Evolutionary conservation across 2,329 filamentous ascomycete species (phyloP), one percentile per base, ranked within the genome.

Genomic region (Diaporthe citrichinensis): DNA sequence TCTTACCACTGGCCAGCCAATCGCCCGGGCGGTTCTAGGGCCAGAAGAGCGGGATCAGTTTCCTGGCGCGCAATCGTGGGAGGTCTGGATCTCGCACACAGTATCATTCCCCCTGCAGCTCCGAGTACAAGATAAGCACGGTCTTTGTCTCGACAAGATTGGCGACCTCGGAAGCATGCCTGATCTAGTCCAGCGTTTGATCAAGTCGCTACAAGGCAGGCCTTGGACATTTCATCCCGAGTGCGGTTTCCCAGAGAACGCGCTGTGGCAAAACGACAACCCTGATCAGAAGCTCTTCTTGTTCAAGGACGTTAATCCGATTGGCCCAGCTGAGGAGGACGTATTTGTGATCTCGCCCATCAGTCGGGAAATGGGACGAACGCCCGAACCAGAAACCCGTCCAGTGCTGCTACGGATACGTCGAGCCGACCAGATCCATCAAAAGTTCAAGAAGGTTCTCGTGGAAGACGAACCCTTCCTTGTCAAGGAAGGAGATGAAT

Each of bases 241-340:
- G 12, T 84, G 83, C 55, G 83, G 82, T n/a, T 78, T 79, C 1
- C 79, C 83, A 0, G 81, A 82, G 71, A 58, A 79, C 10, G 81
- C 79, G 25, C 78, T 84, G 0, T 80, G 81, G 58, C 75, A 78
- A 20, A 25, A n/a, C 15, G 10, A 72, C 0, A 34, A 55, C 6
- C 9, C 9, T 31, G 0, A 53, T 49, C 41, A 31, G 36, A 77
- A 75, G 2, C 62, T 81, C 1, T 84, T 79, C 46, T 77, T 81
- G 44, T 85, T 82, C 80, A 84, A 82, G 61, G 82, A 82, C n/a
- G 75, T 79, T 8, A 74, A 76, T 4, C 79, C 72, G 17, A 78
- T 78, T 2, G 76, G 77, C 3, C n/a, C 41, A 7, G 72, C 79
- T 4, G 55, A 78, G 7, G 41, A 79, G 7, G 83, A 84, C 73